Conservation (phyloP, 768 basidiomycete genomes). For the Lactarius sanguifluus region DNA sequence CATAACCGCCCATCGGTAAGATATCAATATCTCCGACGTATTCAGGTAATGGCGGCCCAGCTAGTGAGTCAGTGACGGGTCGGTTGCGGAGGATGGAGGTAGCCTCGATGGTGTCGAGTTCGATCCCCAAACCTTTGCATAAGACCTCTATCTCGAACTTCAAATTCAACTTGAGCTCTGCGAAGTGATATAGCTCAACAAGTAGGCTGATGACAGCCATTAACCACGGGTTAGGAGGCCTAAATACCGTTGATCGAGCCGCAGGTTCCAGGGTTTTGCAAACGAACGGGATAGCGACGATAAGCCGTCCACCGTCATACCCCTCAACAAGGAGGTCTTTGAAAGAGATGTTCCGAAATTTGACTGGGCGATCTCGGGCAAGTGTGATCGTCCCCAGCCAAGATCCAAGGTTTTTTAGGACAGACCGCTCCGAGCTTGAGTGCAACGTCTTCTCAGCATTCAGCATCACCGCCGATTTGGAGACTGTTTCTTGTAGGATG, state of each 20-base stretch:
- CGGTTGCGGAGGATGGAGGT: slow-evolving; percentile 80
- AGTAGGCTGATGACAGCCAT: slow-evolving; percentile 93
- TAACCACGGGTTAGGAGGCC: slow-evolving; percentile 96
- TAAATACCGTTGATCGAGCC: slow-evolving; percentile 87
- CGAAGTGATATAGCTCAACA: slow-evolving; percentile 95
- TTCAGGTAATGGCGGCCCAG: slow-evolving; percentile 68
- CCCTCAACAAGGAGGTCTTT: slow-evolving; percentile 98
- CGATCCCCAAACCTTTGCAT: slow-evolving; percentile 88
- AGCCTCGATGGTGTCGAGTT: slow-evolving; percentile 81
- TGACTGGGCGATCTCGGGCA: slow-evolving; percentile 89
- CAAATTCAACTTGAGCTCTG: slow-evolving; percentile 92
- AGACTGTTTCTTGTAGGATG: slow-evolving; percentile 90
- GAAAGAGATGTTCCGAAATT: slow-evolving; percentile 90
- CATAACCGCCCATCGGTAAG: slow-evolving; percentile 72
- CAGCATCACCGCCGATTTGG: slow-evolving; percentile 80
- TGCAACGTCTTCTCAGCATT: slow-evolving; percentile 91
- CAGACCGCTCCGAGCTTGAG: slow-evolving; percentile 78
- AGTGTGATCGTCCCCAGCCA: slow-evolving; percentile 96
- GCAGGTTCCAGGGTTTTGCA: slow-evolving; percentile 96
- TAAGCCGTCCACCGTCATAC: slow-evolving; percentile 85
- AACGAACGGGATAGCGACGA: slow-evolving; percentile 96
- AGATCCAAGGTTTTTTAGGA: slow-evolving; percentile 90
- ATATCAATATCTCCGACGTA: slow-evolving; percentile 80
- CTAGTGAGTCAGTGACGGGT: slow-evolving; percentile 56
- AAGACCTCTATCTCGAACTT: slow-evolving; percentile 99